Percentiles rank a stretch among this genome's conserved stretches.
Conservation (phyloP, 1,284 basidiomycete species). For the Ustilago tritici region DNA sequence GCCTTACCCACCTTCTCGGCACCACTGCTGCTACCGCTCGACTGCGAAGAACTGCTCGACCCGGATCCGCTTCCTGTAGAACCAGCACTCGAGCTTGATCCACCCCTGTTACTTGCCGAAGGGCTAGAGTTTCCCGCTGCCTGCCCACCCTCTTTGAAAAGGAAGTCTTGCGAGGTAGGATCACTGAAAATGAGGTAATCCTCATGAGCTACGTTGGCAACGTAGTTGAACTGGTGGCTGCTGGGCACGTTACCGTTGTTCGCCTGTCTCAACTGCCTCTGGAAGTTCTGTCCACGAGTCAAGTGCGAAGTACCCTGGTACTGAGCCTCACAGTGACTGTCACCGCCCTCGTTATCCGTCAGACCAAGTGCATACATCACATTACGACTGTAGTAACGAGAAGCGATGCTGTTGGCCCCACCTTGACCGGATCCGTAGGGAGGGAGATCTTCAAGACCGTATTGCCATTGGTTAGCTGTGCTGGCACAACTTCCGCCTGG, state of each 20-base stretch:
- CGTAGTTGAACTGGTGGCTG: constrained; percentile 55
- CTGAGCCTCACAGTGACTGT: constrained; percentile 61
- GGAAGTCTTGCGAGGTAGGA: constrained; percentile 43
- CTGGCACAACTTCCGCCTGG: constrained; percentile 38
- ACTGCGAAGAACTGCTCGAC: constrained; percentile 5
- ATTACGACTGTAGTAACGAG: constrained; percentile 50
- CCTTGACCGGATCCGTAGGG: constrained; percentile 37
- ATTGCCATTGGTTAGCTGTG: constrained; percentile 35
- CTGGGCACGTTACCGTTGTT: constrained; percentile 52
- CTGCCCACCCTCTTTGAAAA: constrained; percentile 35
- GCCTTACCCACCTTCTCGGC: background rate
- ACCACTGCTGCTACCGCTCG: constrained; percentile 9
- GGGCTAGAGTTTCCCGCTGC: background rate
- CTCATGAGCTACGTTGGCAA: constrained; percentile 50
- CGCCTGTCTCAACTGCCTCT: constrained; percentile 23
- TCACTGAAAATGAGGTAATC: constrained; percentile 60
- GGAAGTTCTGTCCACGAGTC: constrained; percentile 58
- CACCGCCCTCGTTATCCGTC: constrained; percentile 55
- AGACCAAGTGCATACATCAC: constrained; percentile 58
- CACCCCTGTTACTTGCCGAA: constrained; percentile 11
- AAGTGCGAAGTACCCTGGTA: constrained; percentile 61
- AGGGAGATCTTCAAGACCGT: constrained; percentile 42
- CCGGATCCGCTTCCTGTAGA: constrained; percentile 5
- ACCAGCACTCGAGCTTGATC: constrained; percentile 10
- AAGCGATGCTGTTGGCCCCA: constrained; percentile 28